Conservation (phyloP, 805 yeast genomes). For the Saturnispora dispora region DNA sequence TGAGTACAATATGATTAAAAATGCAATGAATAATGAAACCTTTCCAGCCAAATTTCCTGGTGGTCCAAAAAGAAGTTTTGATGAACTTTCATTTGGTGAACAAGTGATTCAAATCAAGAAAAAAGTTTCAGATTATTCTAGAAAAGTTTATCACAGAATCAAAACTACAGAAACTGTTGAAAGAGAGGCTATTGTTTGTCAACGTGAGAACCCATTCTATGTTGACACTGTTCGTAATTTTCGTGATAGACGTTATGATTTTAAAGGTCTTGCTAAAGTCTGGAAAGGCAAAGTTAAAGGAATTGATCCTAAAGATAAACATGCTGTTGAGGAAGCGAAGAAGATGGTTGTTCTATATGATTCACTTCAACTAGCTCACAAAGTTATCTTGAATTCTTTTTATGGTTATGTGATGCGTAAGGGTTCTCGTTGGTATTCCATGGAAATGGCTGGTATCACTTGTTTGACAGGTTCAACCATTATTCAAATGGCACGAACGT, state of each 20-base stretch:
- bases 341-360: slow-evolving; percentile 92
- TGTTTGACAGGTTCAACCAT: slow-evolving; percentile 97
- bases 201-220: slow-evolving; percentile 94
- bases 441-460: slow-evolving; percentile 99
- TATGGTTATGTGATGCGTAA: slow-evolving; percentile 99
- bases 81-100: slow-evolving; percentile 65
- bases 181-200: slow-evolving; percentile 91
- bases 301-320: slow-evolving; percentile 44
- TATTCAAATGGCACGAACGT: slow-evolving; percentile 89
- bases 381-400: slow-evolving; percentile 90
- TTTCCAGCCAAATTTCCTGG: slow-evolving; percentile 57
- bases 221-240: slow-evolving; percentile 89
- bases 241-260: slow-evolving; percentile 93
- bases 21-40: slow-evolving; percentile 69
- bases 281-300: slow-evolving; percentile 79
- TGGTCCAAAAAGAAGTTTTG: slow-evolving; percentile 55
- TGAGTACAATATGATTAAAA: slow-evolving; percentile 83
- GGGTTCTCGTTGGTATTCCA: slow-evolving; percentile 98
- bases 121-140: slow-evolving; percentile 73
- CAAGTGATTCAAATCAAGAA: slow-evolving; percentile 71
- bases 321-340: slow-evolving; percentile 76
- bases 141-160: slow-evolving; percentile 73
- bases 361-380: slow-evolving; percentile 92
- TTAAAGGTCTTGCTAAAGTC: slow-evolving; percentile 83
- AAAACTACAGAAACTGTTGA: slow-evolving; percentile 78